Evolutionary conservation across 169 alveolate genomes (phyloP).

Genomic region (Eimeria sp.): DNA sequence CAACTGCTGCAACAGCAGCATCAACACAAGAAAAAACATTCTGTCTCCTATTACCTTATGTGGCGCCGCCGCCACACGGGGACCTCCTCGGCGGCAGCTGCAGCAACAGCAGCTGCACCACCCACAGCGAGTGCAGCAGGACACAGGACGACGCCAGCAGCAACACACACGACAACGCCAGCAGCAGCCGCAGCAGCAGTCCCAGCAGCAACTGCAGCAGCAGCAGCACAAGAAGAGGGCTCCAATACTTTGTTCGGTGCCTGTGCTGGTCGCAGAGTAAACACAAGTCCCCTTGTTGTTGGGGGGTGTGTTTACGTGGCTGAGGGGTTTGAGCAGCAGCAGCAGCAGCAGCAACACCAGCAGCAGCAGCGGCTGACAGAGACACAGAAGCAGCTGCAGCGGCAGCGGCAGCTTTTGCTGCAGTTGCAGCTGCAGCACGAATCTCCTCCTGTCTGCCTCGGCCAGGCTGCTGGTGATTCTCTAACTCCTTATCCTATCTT

Average conservation of each 20-base stretch:
- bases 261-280: slow-evolving; percentile 9
- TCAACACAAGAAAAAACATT: neutral
- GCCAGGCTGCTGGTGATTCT: slow-evolving; percentile 22
- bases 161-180: neutral
- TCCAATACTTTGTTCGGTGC: neutral
- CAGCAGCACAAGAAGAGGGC: slow-evolving; percentile 34
- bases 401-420: slow-evolving; percentile 36
- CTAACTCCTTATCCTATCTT: neutral
- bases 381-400: slow-evolving; percentile 38
- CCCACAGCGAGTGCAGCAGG: neutral
- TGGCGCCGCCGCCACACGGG: slow-evolving; percentile 33
- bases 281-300: slow-evolving; percentile 39
- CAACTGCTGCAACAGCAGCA: slow-evolving; percentile 3
- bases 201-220: slow-evolving; percentile 3
- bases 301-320: slow-evolving; percentile 36
- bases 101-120: slow-evolving; percentile 27
- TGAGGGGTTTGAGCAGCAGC: neutral
- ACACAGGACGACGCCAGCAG: neutral
- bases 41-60: neutral
- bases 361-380: slow-evolving; percentile 12
- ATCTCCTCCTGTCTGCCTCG: neutral
- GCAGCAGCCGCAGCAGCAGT: slow-evolving; percentile 3
- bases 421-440: slow-evolving; percentile 45
- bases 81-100: slow-evolving; percentile 5
- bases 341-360: slow-evolving; percentile 32